Evolutionary conservation across 1,139 yeast genomes (phyloP), one percentile per base, ranked within the genome.

Genomic region (Blastobotrys persicus): DNA sequence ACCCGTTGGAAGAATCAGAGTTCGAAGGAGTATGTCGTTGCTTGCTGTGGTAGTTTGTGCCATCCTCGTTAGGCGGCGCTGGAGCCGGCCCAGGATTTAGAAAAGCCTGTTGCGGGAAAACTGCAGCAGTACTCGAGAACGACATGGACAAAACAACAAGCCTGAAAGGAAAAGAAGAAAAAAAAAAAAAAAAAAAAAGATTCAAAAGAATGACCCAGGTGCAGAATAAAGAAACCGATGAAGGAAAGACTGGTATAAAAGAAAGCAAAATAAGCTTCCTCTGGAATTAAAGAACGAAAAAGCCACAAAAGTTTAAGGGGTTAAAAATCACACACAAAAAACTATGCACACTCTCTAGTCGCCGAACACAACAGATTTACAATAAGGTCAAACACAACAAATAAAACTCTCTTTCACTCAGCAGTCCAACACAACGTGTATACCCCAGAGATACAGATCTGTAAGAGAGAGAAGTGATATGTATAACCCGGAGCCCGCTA

Each of bases 11-110:
- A 26, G 50, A 48, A 32, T 52, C 55, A n/a, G 55, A 52, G 34
- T 47, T 43, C 9, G 55, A 46, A 26, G 46, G 54, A 17, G 49
- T 51, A 39, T 50, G 58, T 44, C 41, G 35, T 40, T 42, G 31
- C 38, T 44, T 43, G 28, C 40, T 31, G 16, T 54, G 37, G 42
- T 43, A 16, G 23, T 14, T n/a, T n/a, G n/a, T n/a, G n/a, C n/a
- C n/a, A 28, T 48, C 41, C 31, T 39, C 40, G 14, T 34, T 49
- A 3, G 73, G 73, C n/a, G 73, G 74, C 39, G 63, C 56, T 2
- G 73, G 73, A 18, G 73, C 73, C 5, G 73, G 73, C 16, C 73
- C 73, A 9, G 73, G 73, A 51, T 66, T 63, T 55, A 65, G 50
- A 50, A 69, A 70, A 23, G 73, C 72, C 52, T 65, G 62, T 44